Evolutionary conservation across 2,329 filamentous ascomycete genomes (phyloP), one percentile per base, ranked within the genome.

Genomic region (Colletotrichum sojae): DNA sequence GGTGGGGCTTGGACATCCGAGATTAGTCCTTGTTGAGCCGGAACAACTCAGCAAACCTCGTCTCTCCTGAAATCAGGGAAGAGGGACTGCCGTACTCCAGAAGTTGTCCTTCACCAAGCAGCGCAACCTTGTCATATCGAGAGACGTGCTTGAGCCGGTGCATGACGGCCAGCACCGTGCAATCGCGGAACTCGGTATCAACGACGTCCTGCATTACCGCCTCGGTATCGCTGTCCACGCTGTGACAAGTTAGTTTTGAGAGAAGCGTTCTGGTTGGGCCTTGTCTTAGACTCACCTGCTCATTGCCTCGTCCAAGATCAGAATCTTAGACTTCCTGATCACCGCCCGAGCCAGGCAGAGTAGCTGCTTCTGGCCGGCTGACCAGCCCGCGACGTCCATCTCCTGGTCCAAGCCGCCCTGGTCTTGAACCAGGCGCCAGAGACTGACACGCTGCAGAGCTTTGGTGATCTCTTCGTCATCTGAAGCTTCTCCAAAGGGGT

Each of bases 161-260:
- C 65, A 73, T 73, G 5, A 75, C 71, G 10, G 74, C 67, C 27
- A 75, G 48, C 2, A 76, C 71, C 15, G 73, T 75, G 31, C 71
- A 67, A 49, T 63, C 65, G 10, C 48, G 52, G 60, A 76, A 75
- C 13, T 71, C 71, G 3, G 27, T 69, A 62, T 75, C 72, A 39
- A 76, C 65, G 6, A 75, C 62, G n/a, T 71, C 51, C 64, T 75
- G 73, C 69, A 75, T 74, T 10, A 71, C 48, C 6, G 66, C 31
- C 46, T 76, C 74, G 1, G 73, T 76, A 13, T 71, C 63, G 39
- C 31, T 25, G 22, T 75, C 74, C 8, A 75, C 70, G 57, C 74
- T 75, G 4, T 4, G n/a, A 1, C 2, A 9, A 1, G 18, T 49
- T 13, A 49, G 46, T 9, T 2, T 5, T 15, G 6, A 13, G 20